Base-by-base conservation (phyloP, 345 rosid species). In the Odontarrhena argentea region DNA sequence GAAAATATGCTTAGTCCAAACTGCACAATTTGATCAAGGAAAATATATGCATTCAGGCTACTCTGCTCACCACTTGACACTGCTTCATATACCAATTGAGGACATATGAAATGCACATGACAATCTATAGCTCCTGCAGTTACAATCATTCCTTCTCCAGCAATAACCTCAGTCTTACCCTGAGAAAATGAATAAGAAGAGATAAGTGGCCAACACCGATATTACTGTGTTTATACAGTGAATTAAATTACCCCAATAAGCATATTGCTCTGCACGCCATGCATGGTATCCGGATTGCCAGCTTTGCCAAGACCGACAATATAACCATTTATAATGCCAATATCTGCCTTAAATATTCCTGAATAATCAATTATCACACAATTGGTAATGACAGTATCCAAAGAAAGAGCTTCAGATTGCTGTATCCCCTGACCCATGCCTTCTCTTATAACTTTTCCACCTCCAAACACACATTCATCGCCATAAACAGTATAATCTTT, bases 31-130 rank as follows among this genome's bases (percentile, higher is more conserved):
- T 55, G 12, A 37, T 9, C 11, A 61, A 60, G 34, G 36, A 43
- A 13, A 53, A 8, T 49, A 70, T 53, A 55, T 38, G 56, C 44
- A 63, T 57, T 46, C 36, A 55, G 36, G 28, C 44, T 63, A 40
- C 55, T 35, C 64, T 59, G 44, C 95, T 83, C 66, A 94, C 99
- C 99, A 53, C 99, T 94, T 76, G 99, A 87, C 67, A 91, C 88
- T 55, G 99, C 99, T 71, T 94, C 97, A 64, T 85, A 78, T 8
- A 81, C 91, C 69, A 86, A 74, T 65, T 94, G 99, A 58, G 99
- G 99, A 80, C 99, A 94, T 71, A 88, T 88, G 84, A 91, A 94
- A 79, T 94, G 99, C 45, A 94, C 99, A 44, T 94, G 99, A 74
- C 95, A 86, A 76, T 91, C 99, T 68, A 94, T 94, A 26, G 91